Conservation (phyloP, 1,284 basidiomycete species). For the Puccinia horiana region DNA sequence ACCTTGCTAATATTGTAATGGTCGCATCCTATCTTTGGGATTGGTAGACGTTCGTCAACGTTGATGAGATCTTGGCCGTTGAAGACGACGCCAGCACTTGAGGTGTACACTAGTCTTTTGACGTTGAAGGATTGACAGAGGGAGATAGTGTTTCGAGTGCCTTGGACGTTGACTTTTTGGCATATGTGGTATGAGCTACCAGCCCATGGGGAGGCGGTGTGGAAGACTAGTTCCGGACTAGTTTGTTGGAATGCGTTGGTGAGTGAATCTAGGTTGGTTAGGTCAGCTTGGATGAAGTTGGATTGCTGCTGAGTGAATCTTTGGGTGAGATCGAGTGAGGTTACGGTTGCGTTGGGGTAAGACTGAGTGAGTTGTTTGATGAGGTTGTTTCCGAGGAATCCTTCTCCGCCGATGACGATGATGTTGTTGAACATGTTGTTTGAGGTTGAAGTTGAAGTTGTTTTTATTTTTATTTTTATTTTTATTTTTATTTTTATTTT, state of each 20-base stretch:
- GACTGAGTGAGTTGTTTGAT: constrained; percentile 76
- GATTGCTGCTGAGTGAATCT: constrained; percentile 68
- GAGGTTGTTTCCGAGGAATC: constrained; percentile 86
- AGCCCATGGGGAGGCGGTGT: constrained; percentile 84
- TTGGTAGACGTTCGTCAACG: constrained; percentile 82
- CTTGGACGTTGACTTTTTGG: constrained; percentile 90
- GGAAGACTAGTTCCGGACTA: constrained; percentile 77
- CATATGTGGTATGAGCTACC: constrained; percentile 73
- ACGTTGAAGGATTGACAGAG: constrained; percentile 74
- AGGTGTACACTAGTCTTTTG: constrained; percentile 89
- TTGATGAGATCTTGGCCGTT: constrained; percentile 75
- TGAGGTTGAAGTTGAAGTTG: neutral
- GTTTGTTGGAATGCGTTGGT: constrained; percentile 62
- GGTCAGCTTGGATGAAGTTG: constrained; percentile 71
- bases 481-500: too few species aligned
- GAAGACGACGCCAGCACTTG: constrained; percentile 89
- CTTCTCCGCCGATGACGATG: constrained; percentile 83
- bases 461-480: neutral
- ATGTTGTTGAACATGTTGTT: neutral
- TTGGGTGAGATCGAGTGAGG: constrained; percentile 77
- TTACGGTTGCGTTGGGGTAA: constrained; percentile 75
- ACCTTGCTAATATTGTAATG: constrained; percentile 94
- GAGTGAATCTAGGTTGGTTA: constrained; percentile 45
- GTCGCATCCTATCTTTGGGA: constrained; percentile 76
- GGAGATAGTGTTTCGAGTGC: constrained; percentile 81